phyloP scores from a whole-genome alignment of 148 eudicot species.

The Pharnaceum exiguum region DNA sequence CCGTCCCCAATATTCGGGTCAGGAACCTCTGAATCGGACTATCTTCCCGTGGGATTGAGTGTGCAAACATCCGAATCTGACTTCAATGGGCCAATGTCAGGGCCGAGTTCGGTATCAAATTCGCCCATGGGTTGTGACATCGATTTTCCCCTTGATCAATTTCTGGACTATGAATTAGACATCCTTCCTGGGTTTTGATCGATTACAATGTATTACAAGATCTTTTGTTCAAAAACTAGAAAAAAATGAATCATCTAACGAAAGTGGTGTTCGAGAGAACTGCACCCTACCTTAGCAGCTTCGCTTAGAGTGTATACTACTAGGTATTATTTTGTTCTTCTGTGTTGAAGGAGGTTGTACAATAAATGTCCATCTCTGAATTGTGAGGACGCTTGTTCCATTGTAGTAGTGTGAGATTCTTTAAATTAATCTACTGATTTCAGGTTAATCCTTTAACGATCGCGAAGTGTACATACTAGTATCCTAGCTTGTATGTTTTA shows the following conservation, averaged over 20 bases:
- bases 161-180: constrained; percentile 24
- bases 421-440: too few species aligned
- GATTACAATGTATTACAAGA: too few species aligned
- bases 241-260: too few species aligned
- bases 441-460: too few species aligned
- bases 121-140: constrained; percentile 35
- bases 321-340: not conserved
- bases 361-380: not conserved
- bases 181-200: constrained; percentile 25
- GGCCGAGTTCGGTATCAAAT: constrained; percentile 37
- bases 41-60: constrained; percentile 16
- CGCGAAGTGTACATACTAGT: too few species aligned
- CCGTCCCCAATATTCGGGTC: constrained; percentile 23
- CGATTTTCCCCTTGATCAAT: constrained; percentile 39
- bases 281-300: too few species aligned
- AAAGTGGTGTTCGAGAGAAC: too few species aligned
- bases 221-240: too few species aligned
- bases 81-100: constrained; percentile 32
- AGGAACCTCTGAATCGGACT: constrained; percentile 30
- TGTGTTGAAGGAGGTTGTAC: not conserved
- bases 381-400: not conserved
- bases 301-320: too few species aligned
- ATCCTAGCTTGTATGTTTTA: too few species aligned
- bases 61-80: constrained; percentile 38
- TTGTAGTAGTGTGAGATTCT: not conserved